These are phyloP conservation scores for Elongisporangium undulatum DNA, from an alignment of 352 stramenopile species.

Conservation along the genomic window DNA sequence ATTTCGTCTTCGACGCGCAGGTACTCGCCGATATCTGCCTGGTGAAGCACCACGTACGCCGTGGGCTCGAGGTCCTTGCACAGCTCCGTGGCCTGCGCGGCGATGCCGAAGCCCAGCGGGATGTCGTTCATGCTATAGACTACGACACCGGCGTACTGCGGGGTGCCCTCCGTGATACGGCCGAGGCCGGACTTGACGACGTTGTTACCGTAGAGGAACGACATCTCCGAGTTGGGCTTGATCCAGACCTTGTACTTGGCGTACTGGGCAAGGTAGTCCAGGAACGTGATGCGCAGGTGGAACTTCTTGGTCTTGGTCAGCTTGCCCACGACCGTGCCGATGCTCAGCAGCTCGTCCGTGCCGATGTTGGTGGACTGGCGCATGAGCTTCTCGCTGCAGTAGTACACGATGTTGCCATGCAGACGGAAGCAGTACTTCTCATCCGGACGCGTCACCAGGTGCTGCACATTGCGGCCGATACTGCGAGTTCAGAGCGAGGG, in stretches of 20 bases:
- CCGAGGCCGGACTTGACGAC: conserved; percentile 97
- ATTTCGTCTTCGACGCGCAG: conserved; percentile 97
- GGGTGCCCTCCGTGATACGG: conserved; percentile 97
- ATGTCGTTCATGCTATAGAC: conserved; percentile 99
- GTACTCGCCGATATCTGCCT: conserved; percentile 99
- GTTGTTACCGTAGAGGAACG: conserved; percentile 99
- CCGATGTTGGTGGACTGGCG: conserved; percentile 94
- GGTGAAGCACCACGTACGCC: conserved; percentile 97
- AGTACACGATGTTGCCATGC: conserved; percentile 97
- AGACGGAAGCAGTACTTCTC: conserved; percentile 98
- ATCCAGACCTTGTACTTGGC: conserved; percentile 99
- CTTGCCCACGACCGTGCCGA: conserved; percentile 98
- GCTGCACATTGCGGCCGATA: conserved; percentile 96
- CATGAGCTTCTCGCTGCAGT: conserved; percentile 96
- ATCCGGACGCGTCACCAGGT: conserved; percentile 95
- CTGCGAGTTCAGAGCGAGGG: conserved; percentile 14
- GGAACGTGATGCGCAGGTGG: conserved; percentile 96
- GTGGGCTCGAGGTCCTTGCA: conserved; percentile 95
- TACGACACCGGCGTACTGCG: conserved; percentile 98
- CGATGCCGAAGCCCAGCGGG: conserved; percentile 97
- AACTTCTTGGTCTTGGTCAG: conserved; percentile 99
- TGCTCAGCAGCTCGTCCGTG: conserved; percentile 93
- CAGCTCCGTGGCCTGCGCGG: conserved; percentile 94
- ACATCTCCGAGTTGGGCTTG: conserved; percentile 99
- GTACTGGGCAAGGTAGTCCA: conserved; percentile 98